Conservation (phyloP, 2,329 filamentous ascomycete species). For the Hansfordia pulvinata region DNA sequence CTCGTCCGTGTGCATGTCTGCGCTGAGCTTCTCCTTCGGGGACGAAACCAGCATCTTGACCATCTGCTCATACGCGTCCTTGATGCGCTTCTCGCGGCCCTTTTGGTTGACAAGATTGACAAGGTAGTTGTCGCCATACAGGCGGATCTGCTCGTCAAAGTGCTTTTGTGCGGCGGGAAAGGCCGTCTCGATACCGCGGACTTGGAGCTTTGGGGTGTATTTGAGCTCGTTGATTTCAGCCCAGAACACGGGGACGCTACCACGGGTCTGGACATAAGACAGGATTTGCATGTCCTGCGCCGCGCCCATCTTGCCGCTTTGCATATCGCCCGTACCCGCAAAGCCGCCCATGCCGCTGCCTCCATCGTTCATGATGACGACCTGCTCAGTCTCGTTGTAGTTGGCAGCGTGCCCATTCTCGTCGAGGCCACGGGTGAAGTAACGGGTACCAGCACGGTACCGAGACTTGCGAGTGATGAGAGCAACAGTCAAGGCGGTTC, state of each 20-base stretch:
- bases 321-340: conserved; percentile 61
- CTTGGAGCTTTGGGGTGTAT: conserved; percentile 82
- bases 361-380: conserved; percentile 77
- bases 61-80: conserved; percentile 88
- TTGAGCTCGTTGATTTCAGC: conserved; percentile 86
- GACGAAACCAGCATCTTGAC: conserved; percentile 61
- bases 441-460: conserved; percentile 79
- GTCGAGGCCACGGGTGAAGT: conserved; percentile 89
- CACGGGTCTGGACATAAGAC: conserved; percentile 91
- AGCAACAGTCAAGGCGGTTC: conserved; percentile 68
- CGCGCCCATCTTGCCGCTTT: conserved; percentile 54
- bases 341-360: conserved; percentile 65
- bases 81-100: conserved; percentile 78
- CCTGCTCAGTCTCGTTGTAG: conserved; percentile 96
- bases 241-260: conserved; percentile 94
- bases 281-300: conserved; percentile 70
- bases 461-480: conserved; percentile 84
- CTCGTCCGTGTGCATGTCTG: conserved; percentile 56
- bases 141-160: conserved; percentile 81
- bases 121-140: conserved; percentile 94
- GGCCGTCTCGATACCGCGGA: conserved; percentile 73
- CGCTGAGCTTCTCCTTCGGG: conserved; percentile 50
- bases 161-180: conserved; percentile 69
- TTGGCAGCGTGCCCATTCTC: conserved; percentile 94
- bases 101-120: conserved; percentile 97